phyloP scores from a whole-genome alignment of 129 eudicot species.

The Calendula officinalis region DNA sequence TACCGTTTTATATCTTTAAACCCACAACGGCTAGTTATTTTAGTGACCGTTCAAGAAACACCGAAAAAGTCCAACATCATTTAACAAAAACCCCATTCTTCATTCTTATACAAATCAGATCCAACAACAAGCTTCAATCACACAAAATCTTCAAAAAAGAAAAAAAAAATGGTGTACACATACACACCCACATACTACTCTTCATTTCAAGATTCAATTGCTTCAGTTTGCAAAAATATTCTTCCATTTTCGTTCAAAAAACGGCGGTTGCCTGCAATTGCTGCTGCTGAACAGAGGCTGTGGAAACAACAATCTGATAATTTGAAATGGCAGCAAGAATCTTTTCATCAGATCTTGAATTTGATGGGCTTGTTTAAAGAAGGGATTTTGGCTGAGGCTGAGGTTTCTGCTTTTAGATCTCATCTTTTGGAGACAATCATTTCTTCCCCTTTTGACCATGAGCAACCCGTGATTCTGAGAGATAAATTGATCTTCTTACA shows the following conservation, averaged over 20 bases:
- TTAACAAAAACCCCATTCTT: constrained; percentile 13
- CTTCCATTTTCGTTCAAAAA: constrained; percentile 91
- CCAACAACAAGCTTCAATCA: constrained; percentile 23
- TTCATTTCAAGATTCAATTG: constrained; percentile 79
- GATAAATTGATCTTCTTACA: constrained; percentile 91
- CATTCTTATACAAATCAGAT: constrained; percentile 18
- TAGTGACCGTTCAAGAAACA: constrained; percentile 48
- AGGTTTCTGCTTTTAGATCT: constrained; percentile 66
- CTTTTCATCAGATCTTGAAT: constrained; percentile 77
- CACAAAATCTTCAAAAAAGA: constrained; percentile 2
- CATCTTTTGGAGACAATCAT: constrained; percentile 71
- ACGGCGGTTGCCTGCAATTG: constrained; percentile 61
- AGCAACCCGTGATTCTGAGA: constrained; percentile 62
- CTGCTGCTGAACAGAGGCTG: constrained; percentile 54
- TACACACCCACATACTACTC: constrained; percentile 84
- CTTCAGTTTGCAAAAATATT: constrained; percentile 80
- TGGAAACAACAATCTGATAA: constrained; percentile 63
- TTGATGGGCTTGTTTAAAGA: constrained; percentile 81
- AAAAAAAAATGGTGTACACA: constrained; percentile 52
- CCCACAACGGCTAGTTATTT: constrained; percentile 64
- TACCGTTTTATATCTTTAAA: constrained; percentile 13
- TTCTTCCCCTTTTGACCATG: constrained; percentile 38
- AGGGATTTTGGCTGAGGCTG: constrained; percentile 68
- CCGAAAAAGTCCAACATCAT: constrained; percentile 34
- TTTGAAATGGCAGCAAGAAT: constrained; percentile 95